phyloP scores from a whole-genome alignment of 2,329 filamentous ascomycete genomes.

The Epichloe glyceriae region DNA sequence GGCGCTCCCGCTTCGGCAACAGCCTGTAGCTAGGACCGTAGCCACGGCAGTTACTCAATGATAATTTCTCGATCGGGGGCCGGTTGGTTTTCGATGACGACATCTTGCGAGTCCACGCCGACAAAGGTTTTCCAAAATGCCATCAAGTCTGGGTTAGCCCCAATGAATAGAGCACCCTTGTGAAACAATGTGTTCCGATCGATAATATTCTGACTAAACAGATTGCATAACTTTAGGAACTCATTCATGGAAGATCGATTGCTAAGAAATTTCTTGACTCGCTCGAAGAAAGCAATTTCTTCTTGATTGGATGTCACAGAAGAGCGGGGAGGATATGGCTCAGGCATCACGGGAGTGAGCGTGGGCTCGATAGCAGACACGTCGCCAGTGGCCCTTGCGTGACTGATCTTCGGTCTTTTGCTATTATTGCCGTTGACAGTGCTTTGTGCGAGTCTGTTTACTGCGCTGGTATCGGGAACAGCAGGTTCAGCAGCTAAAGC shows the following conservation, averaged over 20 bases:
- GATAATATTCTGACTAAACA: conserved; percentile 88
- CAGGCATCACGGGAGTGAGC: conserved; percentile 74
- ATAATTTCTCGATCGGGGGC: conserved; percentile 71
- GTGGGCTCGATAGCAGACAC: conserved; percentile 66
- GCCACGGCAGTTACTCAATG: conserved; percentile 88
- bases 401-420: conserved; percentile 66
- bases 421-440: conserved; percentile 22
- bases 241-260: conserved; percentile 91
- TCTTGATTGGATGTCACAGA: conserved; percentile 65
- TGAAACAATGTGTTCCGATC: conserved; percentile 72
- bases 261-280: conserved; percentile 88
- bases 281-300: conserved; percentile 87
- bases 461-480: conserved; percentile 28
- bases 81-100: conserved; percentile 65
- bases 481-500: conserved; percentile 34
- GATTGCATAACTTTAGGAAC: conserved; percentile 91
- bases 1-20: conserved; percentile 77
- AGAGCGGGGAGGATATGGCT: conserved; percentile 67
- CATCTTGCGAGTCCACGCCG: conserved; percentile 61
- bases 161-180: conserved; percentile 75
- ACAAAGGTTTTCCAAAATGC: conserved; percentile 79
- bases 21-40: conserved; percentile 90
- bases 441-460: conserved; percentile 19
- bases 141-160: conserved; percentile 79
- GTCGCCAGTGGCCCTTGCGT: conserved; percentile 48